These are phyloP conservation scores for Fusarium irregulare DNA, from an alignment of 2,329 filamentous ascomycete species.

Conservation along the genomic window DNA sequence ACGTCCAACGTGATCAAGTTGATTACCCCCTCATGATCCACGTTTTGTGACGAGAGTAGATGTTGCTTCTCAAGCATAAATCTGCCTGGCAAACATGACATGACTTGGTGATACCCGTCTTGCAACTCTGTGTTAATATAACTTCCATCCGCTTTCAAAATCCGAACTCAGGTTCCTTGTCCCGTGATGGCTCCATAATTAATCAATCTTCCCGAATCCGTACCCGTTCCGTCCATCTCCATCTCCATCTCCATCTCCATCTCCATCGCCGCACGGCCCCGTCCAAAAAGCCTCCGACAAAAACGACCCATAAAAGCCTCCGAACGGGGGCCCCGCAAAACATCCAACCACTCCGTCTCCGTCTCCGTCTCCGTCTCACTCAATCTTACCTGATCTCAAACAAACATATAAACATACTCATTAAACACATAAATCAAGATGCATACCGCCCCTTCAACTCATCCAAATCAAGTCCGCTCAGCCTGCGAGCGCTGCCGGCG, in stretches of 20 bases:
- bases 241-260: too few relatives aligned
- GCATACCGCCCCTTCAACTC: slow-evolving; percentile 32
- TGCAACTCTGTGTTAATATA: too few relatives aligned
- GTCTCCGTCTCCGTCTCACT: not conserved
- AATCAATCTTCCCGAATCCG: not conserved
- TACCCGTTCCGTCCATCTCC: not conserved
- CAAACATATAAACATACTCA: not conserved
- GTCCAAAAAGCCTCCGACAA: slow-evolving; percentile 5
- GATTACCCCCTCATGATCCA: too few relatives aligned
- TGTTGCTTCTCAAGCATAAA: too few relatives aligned
- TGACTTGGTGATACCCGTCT: too few relatives aligned
- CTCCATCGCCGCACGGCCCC: not conserved
- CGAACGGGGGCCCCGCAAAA: not conserved
- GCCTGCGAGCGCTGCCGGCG: slow-evolving; percentile 50
- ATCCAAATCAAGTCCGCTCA: slow-evolving; percentile 50
- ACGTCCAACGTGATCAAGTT: too few relatives aligned
- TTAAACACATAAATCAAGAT: not conserved
- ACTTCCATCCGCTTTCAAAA: too few relatives aligned
- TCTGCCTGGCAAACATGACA: too few relatives aligned
- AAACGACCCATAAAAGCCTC: slow-evolving; percentile 3
- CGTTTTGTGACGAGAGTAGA: too few relatives aligned
- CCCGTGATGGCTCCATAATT: not conserved
- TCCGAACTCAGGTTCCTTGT: not conserved
- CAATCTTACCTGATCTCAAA: not conserved
- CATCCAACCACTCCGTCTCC: not conserved